A percentile compares a stretch with the other conserved stretches of the same genome.
Evolutionary conservation across 352 stramenopile species (phyloP).

Genomic region (Pythium vanterpoolii): DNA sequence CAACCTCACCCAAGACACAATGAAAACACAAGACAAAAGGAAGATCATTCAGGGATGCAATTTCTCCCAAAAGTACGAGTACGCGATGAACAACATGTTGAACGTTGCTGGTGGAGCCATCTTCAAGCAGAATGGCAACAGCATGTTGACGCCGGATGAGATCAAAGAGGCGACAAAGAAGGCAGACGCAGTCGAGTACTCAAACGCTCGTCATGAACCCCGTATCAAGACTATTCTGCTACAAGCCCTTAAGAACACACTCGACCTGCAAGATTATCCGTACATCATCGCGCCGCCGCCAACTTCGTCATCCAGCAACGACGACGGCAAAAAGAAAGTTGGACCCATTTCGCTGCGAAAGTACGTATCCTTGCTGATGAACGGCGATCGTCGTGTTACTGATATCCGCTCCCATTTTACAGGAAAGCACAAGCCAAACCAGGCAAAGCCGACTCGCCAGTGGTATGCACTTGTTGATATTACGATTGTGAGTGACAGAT

Average conservation of each 20-base stretch:
- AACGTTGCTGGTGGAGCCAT: conserved; percentile 43
- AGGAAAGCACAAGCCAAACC: conserved; percentile 20
- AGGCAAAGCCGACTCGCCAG: conserved; percentile 2
- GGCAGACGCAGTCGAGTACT: conserved; percentile 65
- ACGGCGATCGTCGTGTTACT: neutral
- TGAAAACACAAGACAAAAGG: conserved; percentile 85
- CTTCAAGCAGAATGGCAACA: conserved; percentile 72
- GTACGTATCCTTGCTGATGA: conserved; percentile 27
- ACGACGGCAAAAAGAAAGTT: conserved; percentile 51
- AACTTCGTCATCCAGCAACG: conserved; percentile 22
- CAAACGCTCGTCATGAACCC: conserved; percentile 73
- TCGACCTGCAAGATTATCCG: conserved; percentile 69
- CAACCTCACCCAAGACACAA: conserved; percentile 89
- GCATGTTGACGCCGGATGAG: conserved; percentile 45
- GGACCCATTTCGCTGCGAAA: conserved; percentile 70
- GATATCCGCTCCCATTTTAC: neutral
- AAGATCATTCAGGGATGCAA: conserved; percentile 84
- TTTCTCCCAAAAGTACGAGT: conserved; percentile 67
- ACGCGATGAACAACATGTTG: conserved; percentile 62
- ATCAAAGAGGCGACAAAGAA: conserved; percentile 68
- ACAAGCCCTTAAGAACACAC: conserved; percentile 56
- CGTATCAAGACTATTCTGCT: conserved; percentile 62
- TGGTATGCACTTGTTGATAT: neutral
- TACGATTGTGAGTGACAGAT: neutral
- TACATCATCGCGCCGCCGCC: conserved; percentile 80